These are phyloP conservation scores for Tuber melanosporum DNA, from an alignment of 495 filamentous ascomycete genomes.

Conservation along the genomic window DNA sequence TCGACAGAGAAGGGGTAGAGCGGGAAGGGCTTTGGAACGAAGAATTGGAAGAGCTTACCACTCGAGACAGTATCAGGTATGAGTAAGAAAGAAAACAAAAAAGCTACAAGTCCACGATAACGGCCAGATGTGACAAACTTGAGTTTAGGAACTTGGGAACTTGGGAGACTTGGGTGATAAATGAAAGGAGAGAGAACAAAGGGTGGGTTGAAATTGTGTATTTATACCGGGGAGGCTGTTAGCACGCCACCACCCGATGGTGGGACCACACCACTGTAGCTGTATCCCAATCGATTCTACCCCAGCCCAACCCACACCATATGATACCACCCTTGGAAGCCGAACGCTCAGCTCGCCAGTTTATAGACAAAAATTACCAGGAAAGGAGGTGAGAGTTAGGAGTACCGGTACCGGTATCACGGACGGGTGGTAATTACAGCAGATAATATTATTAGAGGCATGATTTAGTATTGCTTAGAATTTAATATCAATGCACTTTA, in stretches of 20 bases:
- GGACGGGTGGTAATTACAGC: not conserved
- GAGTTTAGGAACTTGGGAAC: not conserved
- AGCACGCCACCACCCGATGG: conserved; percentile 1
- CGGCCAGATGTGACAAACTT: not conserved
- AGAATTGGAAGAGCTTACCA: not conserved
- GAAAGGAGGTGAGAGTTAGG: not conserved
- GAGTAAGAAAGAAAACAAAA: not conserved
- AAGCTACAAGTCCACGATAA: not conserved
- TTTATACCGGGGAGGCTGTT: not conserved
- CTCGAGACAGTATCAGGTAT: not conserved
- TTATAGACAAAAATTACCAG: not conserved
- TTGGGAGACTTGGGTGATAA: not conserved
- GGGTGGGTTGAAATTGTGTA: not conserved
- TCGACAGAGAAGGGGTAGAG: not conserved
- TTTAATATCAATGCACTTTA: not conserved
- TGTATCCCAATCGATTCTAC: not conserved
- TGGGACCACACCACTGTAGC: not conserved
- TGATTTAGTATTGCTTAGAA: not conserved
- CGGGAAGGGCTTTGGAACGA: not conserved
- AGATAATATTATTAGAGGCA: not conserved
- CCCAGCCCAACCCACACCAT: not conserved
- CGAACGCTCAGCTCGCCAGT: not conserved
- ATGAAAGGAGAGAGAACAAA: not conserved
- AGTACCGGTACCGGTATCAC: not conserved
- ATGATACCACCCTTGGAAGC: not conserved